These are phyloP conservation scores for Phlebiopsis flavidoalba DNA, from an alignment of 768 basidiomycete species.

Conservation along the genomic window DNA sequence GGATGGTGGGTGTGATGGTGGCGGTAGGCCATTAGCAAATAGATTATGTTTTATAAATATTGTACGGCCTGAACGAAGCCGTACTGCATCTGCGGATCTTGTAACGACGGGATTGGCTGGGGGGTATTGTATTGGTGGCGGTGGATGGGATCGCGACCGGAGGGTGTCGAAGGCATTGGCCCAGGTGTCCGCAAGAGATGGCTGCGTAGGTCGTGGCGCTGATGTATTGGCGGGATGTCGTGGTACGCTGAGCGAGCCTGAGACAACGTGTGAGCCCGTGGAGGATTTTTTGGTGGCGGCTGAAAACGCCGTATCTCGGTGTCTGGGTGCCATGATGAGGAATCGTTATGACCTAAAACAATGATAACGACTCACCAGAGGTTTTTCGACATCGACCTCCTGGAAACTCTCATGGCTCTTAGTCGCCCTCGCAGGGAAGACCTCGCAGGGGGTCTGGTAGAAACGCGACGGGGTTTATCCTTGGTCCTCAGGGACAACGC, in stretches of 20 bases:
- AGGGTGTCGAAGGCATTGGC: background rate
- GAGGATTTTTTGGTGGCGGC: background rate
- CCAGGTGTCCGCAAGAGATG: background rate
- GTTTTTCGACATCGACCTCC: background rate
- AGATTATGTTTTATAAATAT: slow-evolving; percentile 35
- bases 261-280: background rate
- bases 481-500: background rate
- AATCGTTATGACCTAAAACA: background rate
- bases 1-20: slow-evolving; percentile 14
- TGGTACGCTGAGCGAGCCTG: background rate
- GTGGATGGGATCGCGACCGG: background rate
- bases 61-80: slow-evolving; percentile 37
- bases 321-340: background rate
- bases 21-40: slow-evolving; percentile 22
- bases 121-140: background rate
- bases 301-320: background rate
- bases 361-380: background rate
- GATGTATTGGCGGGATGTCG: background rate
- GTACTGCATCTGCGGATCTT: slow-evolving; percentile 27
- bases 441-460: background rate
- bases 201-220: background rate
- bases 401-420: background rate
- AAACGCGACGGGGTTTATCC: background rate
- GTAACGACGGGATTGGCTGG: slow-evolving; percentile 5
- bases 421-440: background rate